phyloP scores from a whole-genome alignment of 768 basidiomycete genomes.

The Mycena maculata region DNA sequence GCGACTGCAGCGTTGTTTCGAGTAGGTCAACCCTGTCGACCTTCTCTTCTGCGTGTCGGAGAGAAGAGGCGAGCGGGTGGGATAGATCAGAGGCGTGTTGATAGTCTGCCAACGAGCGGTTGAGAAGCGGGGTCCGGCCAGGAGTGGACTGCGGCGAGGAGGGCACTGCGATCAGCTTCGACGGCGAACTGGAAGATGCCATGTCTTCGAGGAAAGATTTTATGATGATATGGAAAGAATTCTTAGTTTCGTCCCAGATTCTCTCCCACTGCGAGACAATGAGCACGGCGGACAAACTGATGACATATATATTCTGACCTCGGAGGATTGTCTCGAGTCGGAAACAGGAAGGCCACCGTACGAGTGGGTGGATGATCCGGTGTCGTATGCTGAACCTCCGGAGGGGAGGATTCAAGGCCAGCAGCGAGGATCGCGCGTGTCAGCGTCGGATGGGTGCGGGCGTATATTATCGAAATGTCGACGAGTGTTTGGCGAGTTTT shows the following conservation, averaged over 20 bases:
- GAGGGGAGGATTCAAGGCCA: conserved; percentile 48
- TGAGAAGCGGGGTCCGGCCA: conserved; percentile 66
- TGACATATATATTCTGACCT: conserved; percentile 48
- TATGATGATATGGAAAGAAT: conserved; percentile 73
- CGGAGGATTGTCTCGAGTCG: conserved; percentile 41
- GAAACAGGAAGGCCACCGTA: conserved; percentile 65
- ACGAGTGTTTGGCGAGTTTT: conserved; percentile 65
- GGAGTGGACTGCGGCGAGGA: conserved; percentile 44
- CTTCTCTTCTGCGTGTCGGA: conserved; percentile 59
- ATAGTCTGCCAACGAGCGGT: conserved; percentile 77
- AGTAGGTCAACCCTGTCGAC: conserved; percentile 70
- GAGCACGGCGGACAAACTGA: not conserved
- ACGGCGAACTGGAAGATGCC: conserved; percentile 53
- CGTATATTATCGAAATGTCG: conserved; percentile 72
- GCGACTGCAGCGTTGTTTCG: conserved; percentile 59
- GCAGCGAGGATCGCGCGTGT: conserved; percentile 57
- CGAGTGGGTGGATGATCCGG: conserved; percentile 59
- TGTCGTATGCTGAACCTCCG: conserved; percentile 62
- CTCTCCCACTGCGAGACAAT: conserved; percentile 64
- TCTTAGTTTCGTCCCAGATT: conserved; percentile 81
- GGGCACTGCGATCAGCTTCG: conserved; percentile 65
- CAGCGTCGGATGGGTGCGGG: conserved; percentile 54
- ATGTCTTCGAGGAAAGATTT: conserved; percentile 62
- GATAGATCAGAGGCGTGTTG: conserved; percentile 74
- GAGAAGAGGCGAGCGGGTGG: conserved; percentile 57